Evolutionary conservation across 768 basidiomycete species (phyloP).

Genomic region (Podaxis sp.): DNA sequence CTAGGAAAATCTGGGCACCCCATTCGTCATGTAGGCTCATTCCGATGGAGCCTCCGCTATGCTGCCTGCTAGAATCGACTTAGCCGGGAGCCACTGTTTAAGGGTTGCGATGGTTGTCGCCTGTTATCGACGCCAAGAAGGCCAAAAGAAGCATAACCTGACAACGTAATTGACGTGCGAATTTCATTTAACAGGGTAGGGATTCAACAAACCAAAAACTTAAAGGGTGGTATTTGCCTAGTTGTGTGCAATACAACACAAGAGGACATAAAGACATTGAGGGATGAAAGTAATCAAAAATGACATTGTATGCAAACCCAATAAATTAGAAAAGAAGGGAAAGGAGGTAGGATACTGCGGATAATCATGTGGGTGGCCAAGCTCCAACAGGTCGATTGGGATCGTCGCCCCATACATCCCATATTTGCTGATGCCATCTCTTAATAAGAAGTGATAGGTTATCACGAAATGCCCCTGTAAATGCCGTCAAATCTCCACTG

Average conservation of each 20-base stretch:
- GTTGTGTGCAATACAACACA: constrained; percentile 8
- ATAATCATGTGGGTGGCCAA: constrained; percentile 40
- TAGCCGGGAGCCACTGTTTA: too few relatives aligned
- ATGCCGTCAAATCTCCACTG: constrained; percentile 12
- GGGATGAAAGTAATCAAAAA: not conserved
- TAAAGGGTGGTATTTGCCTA: not conserved
- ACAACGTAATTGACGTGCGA: not conserved
- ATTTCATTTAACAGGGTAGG: not conserved
- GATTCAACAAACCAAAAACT: not conserved
- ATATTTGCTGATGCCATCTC: constrained; percentile 38
- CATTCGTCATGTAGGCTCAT: constrained; percentile 7
- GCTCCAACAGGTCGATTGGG: constrained; percentile 23
- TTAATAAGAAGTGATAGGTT: constrained; percentile 33
- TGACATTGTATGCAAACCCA: not conserved
- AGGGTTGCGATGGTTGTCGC: not conserved
- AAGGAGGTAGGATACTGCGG: constrained; percentile 1
- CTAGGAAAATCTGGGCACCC: not conserved
- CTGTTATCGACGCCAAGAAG: not conserved
- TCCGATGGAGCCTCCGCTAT: not conserved
- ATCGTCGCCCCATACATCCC: constrained; percentile 45
- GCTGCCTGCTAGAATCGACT: not conserved
- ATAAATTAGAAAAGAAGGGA: not conserved
- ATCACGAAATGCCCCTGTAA: constrained; percentile 33
- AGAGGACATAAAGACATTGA: constrained; percentile 18
- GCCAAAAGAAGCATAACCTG: not conserved